phyloP scores from a whole-genome alignment of 495 filamentous ascomycete genomes.

The Aspergillus taichungensis region DNA sequence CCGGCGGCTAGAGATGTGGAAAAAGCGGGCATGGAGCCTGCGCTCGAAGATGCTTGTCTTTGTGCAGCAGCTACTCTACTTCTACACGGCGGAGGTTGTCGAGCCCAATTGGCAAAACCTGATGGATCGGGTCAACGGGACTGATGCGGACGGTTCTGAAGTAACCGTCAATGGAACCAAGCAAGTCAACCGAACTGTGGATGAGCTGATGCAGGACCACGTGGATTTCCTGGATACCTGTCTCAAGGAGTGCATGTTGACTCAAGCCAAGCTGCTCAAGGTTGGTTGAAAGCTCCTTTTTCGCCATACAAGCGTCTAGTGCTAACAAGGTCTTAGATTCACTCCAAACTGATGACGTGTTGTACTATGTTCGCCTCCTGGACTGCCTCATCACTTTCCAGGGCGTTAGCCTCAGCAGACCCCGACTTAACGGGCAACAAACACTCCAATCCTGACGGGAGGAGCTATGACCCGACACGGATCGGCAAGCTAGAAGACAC shows the following conservation, averaged over 20 bases:
- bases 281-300: slow-evolving; percentile 39
- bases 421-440: slow-evolving; percentile 53
- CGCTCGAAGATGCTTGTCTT: slow-evolving; percentile 93
- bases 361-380: slow-evolving; percentile 89
- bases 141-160: slow-evolving; percentile 45
- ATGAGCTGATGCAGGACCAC: slow-evolving; percentile 98
- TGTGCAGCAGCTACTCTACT: slow-evolving; percentile 91
- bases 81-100: slow-evolving; percentile 92
- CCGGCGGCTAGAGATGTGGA: slow-evolving; percentile 78
- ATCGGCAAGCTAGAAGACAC: slow-evolving; percentile 76
- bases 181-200: slow-evolving; percentile 73
- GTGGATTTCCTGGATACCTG: slow-evolving; percentile 97
- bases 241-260: slow-evolving; percentile 97
- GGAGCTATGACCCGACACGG: slow-evolving; percentile 49
- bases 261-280: slow-evolving; percentile 84
- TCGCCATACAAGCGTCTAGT: slow-evolving; percentile 1
- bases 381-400: slow-evolving; percentile 62
- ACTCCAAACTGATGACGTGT: slow-evolving; percentile 87
- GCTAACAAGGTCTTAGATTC: slow-evolving; percentile 54
- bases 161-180: slow-evolving; percentile 37
- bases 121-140: slow-evolving; percentile 70
- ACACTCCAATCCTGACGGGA: slow-evolving; percentile 24
- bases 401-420: slow-evolving; percentile 69
- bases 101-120: slow-evolving; percentile 94
- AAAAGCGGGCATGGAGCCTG: slow-evolving; percentile 83